These are phyloP conservation scores for Talaromyces funiculosus DNA, from an alignment of 2,329 filamentous ascomycete species.

Conservation along the genomic window DNA sequence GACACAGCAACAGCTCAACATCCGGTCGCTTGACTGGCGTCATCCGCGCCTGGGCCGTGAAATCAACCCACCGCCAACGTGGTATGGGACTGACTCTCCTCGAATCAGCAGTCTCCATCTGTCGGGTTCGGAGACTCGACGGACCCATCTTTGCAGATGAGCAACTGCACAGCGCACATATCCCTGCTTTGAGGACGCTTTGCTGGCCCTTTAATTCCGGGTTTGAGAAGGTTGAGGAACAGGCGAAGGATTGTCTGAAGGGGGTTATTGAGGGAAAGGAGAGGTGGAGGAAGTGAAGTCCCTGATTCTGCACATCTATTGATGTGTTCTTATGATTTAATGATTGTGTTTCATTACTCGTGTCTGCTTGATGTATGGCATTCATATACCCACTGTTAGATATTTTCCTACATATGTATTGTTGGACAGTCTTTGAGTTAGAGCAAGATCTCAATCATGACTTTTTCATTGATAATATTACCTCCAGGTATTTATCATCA, in stretches of 20 bases:
- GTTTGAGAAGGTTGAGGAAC: constrained; percentile 56
- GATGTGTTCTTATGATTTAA: background rate
- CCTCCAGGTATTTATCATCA: background rate
- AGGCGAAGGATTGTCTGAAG: constrained; percentile 42
- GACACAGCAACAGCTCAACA: constrained; percentile 15
- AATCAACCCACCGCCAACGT: constrained; percentile 59
- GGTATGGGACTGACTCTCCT: constrained; percentile 69
- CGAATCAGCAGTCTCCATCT: constrained; percentile 64
- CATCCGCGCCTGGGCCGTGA: constrained; percentile 75
- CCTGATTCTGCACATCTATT: background rate
- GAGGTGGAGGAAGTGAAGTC: constrained; percentile 3
- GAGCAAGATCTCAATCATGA: background rate
- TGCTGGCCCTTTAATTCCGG: constrained; percentile 58
- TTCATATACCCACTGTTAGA: constrained; percentile 1
- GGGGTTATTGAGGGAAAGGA: constrained; percentile 13
- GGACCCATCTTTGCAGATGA: constrained; percentile 66
- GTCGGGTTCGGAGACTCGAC: constrained; percentile 63
- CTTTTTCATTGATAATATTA: background rate
- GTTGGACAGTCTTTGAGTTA: background rate
- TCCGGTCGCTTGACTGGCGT: constrained; percentile 33
- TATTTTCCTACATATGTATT: constrained; percentile 3
- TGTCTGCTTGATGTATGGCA: constrained; percentile 5
- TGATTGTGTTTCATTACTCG: background rate
- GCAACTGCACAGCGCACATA: constrained; percentile 47
- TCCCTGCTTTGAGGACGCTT: constrained; percentile 63